phyloP scores from a whole-genome alignment of 495 filamentous ascomycete genomes.

The Sordaria brevicollis region DNA sequence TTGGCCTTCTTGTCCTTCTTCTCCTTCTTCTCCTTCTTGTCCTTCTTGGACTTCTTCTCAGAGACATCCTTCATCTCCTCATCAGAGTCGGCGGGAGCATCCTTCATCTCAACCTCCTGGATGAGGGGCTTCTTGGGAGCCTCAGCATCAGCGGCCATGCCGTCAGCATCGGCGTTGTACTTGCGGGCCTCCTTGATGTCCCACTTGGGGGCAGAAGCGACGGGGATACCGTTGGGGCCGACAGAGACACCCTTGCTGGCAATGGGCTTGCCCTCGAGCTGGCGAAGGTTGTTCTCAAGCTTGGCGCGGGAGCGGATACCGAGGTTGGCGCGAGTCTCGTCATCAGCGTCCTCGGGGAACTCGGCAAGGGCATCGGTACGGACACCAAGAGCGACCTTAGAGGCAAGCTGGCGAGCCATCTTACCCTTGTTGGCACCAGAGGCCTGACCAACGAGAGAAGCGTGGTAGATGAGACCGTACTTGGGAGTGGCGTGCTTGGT shows the following conservation, averaged over 20 bases:
- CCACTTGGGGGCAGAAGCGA: conserved; percentile 59
- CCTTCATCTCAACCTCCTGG: conserved; percentile 45
- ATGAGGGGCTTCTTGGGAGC: conserved; percentile 48
- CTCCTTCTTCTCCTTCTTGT: conserved; percentile 30
- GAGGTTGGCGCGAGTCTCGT: conserved; percentile 73
- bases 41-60: conserved; percentile 26
- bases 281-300: conserved; percentile 77
- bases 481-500: conserved; percentile 99
- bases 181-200: conserved; percentile 89
- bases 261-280: conserved; percentile 84
- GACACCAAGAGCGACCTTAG: conserved; percentile 85
- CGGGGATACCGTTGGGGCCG: conserved; percentile 55
- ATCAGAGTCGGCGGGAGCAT: conserved; percentile 28
- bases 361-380: conserved; percentile 87
- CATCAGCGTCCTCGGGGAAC: conserved; percentile 59
- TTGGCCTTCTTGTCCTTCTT: conserved; percentile 15
- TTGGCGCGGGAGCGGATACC: conserved; percentile 64
- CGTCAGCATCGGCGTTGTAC: conserved; percentile 93
- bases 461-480: conserved; percentile 98
- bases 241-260: conserved; percentile 64
- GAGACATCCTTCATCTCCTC: conserved; percentile 20
- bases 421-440: conserved; percentile 98
- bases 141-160: conserved; percentile 59
- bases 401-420: conserved; percentile 89
- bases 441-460: conserved; percentile 90